Base-by-base conservation (phyloP, 495 filamentous ascomycete genomes). In the Sabuloglossum arenarium region DNA sequence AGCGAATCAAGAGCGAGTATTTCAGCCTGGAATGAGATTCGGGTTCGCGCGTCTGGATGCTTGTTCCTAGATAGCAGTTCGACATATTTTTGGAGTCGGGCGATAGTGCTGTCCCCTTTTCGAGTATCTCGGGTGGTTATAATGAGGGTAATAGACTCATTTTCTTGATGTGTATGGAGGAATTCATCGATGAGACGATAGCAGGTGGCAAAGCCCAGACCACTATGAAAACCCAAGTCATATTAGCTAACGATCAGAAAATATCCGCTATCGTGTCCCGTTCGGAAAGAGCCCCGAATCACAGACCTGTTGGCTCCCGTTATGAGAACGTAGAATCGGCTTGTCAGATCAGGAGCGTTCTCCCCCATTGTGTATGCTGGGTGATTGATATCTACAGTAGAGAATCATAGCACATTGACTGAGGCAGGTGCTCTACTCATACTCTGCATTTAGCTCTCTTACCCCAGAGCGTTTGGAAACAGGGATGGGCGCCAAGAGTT, bases 131-230 rank as follows among this genome's bases (percentile, higher is more conserved):
- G 79, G 16, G 84, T 84, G 4, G 81, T 82, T 34, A 79, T 68
- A 61, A 87, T 79, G 30, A 86, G 69, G 60, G 79, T 68, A 32
- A 86, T 73, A 61, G 77, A 78, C 54, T 82, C 71, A 28, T 74
- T 70, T 25, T 75, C 67, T 25, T 82, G 76, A 55, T 78, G 79
- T 11, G 77, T 77, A 52, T 66, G 67, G 56, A 94, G 76, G 75
- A 94, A 97, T 64, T 95, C 88, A 70, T 94, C 82, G 59, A 90
- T 88, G 19, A 97, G 75, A 57, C 93, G 88, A 58, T 80, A 77
- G 62, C 86, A 86, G 56, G 85, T 91, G 52, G 84, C 80, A 61
- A 87, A 86, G 39, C 91, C 91, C 56, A 98, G 81, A 50, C 91
- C 91, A 67, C 93, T 96, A 67, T 3, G 53, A 8, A 39, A 16